A percentile compares a stretch with the other conserved stretches of the same genome.
Evolutionary conservation across 306 rosid genomes (phyloP).

Genomic region (cucumber (Cucumis sativus)): DNA sequence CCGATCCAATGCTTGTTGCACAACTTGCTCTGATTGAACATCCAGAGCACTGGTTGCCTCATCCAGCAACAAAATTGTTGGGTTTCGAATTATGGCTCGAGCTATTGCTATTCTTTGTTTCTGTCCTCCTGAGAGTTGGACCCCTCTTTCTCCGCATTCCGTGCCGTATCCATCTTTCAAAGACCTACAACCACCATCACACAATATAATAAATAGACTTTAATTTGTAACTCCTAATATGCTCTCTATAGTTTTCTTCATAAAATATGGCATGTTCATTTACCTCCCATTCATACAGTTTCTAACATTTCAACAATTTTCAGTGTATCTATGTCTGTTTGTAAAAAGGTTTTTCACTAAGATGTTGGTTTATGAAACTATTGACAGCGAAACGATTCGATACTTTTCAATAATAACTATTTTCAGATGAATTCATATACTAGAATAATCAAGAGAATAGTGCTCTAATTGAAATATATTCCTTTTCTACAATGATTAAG

Average conservation of each 20-base stretch:
- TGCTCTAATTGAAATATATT: no score
- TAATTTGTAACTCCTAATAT: background rate
- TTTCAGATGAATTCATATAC: background rate
- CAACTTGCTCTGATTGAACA: constrained; percentile 77
- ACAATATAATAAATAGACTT: background rate
- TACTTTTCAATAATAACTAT: background rate
- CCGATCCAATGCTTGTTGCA: constrained; percentile 83
- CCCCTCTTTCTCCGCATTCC: constrained; percentile 96
- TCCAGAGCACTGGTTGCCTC: constrained; percentile 96
- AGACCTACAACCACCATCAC: constrained; percentile 27
- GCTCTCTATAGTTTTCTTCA: background rate
- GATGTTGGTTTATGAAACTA: background rate
- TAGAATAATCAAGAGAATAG: background rate
- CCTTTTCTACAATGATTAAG: background rate
- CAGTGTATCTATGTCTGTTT: background rate
- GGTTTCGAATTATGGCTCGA: constrained; percentile 78
- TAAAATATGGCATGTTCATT: background rate
- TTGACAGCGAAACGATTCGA: background rate
- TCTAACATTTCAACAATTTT: background rate
- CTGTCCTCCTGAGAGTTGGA: constrained; percentile 91
- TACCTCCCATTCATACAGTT: background rate
- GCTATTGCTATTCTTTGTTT: constrained; percentile 93
- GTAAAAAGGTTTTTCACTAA: background rate
- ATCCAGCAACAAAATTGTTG: constrained; percentile 56
- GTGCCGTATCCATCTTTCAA: constrained; percentile 76